A percentile compares a stretch with the other conserved stretches of the same genome.
Conservation (phyloP, 441 rosid species). For the Adansonia rubrostipa region DNA sequence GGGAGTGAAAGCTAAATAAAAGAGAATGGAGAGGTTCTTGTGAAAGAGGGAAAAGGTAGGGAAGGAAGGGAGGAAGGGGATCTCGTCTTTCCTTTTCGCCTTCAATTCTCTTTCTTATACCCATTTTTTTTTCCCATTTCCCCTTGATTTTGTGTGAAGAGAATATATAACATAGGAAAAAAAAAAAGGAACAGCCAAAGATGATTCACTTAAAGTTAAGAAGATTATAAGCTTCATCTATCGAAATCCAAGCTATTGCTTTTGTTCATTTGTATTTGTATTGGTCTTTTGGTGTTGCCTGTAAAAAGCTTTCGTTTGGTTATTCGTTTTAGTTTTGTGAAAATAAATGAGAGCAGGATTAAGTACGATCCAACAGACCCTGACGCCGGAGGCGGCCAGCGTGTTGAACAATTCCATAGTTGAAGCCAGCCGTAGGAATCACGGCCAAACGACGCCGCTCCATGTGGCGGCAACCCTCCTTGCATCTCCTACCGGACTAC, state of each 20-base stretch:
- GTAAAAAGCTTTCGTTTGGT: constrained; percentile 33
- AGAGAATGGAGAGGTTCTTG: constrained; percentile 32
- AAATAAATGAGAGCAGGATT: constrained; percentile 82
- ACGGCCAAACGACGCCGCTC: constrained; percentile 90
- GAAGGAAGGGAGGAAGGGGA: constrained; percentile 35
- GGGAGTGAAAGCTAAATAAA: constrained; percentile 29
- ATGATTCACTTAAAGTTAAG: not conserved
- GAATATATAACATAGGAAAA: not conserved
- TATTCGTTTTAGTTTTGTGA: constrained; percentile 30
- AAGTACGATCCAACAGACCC: constrained; percentile 92
- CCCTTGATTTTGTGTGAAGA: constrained; percentile 13
- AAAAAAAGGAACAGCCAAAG: constrained; percentile 9
- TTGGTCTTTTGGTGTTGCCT: not conserved
- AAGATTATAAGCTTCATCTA: not conserved
- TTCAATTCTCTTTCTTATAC: constrained; percentile 36
- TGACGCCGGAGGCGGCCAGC: constrained; percentile 89
- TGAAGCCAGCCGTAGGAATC: constrained; percentile 86
- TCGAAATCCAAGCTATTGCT: constrained; percentile 13
- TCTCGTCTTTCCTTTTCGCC: constrained; percentile 53
- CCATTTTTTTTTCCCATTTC: not conserved
- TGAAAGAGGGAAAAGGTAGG: constrained; percentile 24
- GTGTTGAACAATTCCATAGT: constrained; percentile 87
- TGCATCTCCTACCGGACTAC: constrained; percentile 73
- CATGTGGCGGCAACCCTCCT: constrained; percentile 90
- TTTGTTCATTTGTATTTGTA: constrained; percentile 28